Conservation (phyloP, 345 rosid genomes). For the Turnera subulata region DNA sequence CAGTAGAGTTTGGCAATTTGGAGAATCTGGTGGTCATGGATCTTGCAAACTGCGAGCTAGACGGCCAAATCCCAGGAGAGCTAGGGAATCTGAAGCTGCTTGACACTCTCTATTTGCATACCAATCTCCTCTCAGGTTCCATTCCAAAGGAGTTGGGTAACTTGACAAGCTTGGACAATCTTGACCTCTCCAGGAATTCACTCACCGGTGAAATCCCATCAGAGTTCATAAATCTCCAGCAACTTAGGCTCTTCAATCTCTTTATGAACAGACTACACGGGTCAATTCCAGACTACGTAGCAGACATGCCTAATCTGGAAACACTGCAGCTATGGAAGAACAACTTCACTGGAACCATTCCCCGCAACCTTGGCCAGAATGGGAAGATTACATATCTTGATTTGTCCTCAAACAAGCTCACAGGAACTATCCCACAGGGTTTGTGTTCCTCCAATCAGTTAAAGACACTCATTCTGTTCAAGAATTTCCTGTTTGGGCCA, state of each 20-base stretch:
- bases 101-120: conserved; percentile 62
- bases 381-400: conserved; percentile 63
- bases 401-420: conserved; percentile 83
- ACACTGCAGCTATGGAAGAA: conserved; percentile 73
- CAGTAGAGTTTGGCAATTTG: conserved; percentile 56
- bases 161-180: conserved; percentile 52
- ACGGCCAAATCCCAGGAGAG: conserved; percentile 64
- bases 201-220: conserved; percentile 73
- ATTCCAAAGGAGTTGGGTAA: conserved; percentile 72
- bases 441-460: conserved; percentile 32
- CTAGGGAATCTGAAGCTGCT: conserved; percentile 63
- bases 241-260: conserved; percentile 61
- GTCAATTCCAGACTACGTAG: conserved; percentile 62
- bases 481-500: conserved; percentile 82
- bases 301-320: conserved; percentile 53
- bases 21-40: conserved; percentile 65
- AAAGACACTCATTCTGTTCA: conserved; percentile 59
- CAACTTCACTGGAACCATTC: conserved; percentile 83
- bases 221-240: conserved; percentile 54
- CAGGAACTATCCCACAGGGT: conserved; percentile 43
- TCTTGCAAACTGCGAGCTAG: conserved; percentile 65
- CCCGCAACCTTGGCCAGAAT: conserved; percentile 63
- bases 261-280: conserved; percentile 82
- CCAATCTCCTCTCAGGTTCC: conserved; percentile 57
- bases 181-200: conserved; percentile 79